Evolutionary conservation across 2,329 filamentous ascomycete genomes (phyloP), one percentile per base, ranked within the genome.

Genomic region (Paecilomyces sp.): DNA sequence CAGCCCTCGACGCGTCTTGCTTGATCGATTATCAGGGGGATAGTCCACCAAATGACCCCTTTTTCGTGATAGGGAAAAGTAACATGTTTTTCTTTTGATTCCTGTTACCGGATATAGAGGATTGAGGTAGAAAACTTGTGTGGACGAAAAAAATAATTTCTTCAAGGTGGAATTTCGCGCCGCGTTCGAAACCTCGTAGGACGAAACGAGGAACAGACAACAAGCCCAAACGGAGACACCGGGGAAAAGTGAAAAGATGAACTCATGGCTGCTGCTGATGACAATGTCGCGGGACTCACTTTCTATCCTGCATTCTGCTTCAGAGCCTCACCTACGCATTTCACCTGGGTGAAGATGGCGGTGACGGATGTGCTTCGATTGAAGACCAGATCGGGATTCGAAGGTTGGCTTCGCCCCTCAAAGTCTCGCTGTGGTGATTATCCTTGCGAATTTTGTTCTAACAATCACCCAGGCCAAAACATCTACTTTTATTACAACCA

Each of bases 401-500:
- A 79, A 74, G 82, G 83, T 82, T 76, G 24, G 22, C 22, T 22
- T 22, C 22, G n/a, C n/a, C n/a, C n/a, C n/a, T n/a, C n/a, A n/a
- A 22, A 22, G 22, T 22, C 22, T 22, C 22, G 1, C 2, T 28
- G 25, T 28, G 25, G 25, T 2, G 6, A 6, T 28, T 28, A 3
- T 2, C 22, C 1, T 28, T 6, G 25, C 25, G 3, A 6, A 28
- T 6, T 28, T 28, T 28, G 25, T 28, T 28, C 30, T 41, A 31
- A n/a, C 51, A 51, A 54, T 1, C 31, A 33, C 13, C 61, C 84
- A 47, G 83, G 79, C 53, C 82, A 84, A 68, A 76, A 80, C 55
- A 74, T 85, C 47, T 84, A 81, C 73, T 91, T 92, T 73, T 81
- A 86, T 75, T 74, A 80, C 56, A 92, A 92, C 71, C 85, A 92